Evolutionary conservation across 768 basidiomycete species (phyloP), one percentile per base, ranked within the genome.

Genomic region (Serpula lacrymans): DNA sequence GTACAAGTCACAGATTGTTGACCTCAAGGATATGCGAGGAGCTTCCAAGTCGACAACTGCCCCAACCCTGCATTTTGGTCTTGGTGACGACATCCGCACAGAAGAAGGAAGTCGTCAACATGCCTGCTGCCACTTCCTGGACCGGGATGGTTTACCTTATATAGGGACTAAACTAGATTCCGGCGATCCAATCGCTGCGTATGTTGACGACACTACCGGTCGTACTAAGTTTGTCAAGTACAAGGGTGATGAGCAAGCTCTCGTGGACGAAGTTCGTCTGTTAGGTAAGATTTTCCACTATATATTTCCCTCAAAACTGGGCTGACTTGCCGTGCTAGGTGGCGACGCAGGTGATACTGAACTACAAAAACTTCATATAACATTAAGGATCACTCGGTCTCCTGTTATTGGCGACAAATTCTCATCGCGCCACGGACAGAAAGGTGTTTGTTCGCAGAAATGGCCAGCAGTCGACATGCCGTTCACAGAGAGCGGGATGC

Each of bases 391-490:
- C 49, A 84, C 93, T 14, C 90, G 96, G 49, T 77, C 92, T 5
- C 96, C 96, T 26, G 92, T 97, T 45, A 98, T 99, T 36, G 96
- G 96, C 25, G 96, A 99, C 71, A 99, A 99, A 68, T 99, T 98
- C 64, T 97, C 96, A 0, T 98, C 96, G 6, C 82, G 96, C 21
- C 96, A 99, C 59, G 96, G 96, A 22, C 96, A 99, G 65, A 99
- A 99, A 64, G 96, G 96, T 72, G 93, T 99, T 39, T 98, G 95
- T 65, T 98, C 95, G 35, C 96, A 99, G 60, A 97, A 96, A 67
- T 99, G 94, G 91, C 96, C 96, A 6, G 80, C 87, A 13, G 67
- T 96, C 51, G 96, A 99, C 60, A 97, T 99, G 96, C 96, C 96
- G 11, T 98, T 99, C 75, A 84, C 83, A 53, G 96, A 99, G 69